Evolutionary conservation across 176 grass and related monocot genomes (phyloP).

Genomic region (Luzula sylvatica): DNA sequence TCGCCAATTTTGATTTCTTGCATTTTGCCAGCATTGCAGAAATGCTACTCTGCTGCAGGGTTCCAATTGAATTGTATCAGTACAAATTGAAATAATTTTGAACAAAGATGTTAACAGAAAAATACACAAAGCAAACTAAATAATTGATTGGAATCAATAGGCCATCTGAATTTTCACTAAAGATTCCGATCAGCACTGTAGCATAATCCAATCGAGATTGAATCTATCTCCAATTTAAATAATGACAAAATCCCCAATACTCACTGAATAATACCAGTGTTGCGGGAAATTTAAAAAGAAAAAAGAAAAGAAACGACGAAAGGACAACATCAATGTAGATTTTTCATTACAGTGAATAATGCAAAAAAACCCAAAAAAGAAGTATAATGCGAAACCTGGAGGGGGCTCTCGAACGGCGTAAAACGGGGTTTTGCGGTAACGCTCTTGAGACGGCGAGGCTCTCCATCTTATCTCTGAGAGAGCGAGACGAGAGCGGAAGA

Average conservation of each 20-base stretch:
- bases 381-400: conserved; percentile 5
- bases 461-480: conserved; percentile 36
- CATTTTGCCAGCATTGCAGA: conserved; percentile 37
- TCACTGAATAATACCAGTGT: not conserved
- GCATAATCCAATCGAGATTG: not conserved
- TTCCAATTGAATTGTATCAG: conserved; percentile 3
- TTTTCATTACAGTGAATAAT: not conserved
- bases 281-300: not conserved
- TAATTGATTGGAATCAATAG: not conserved
- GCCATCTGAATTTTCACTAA: not conserved
- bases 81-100: not conserved
- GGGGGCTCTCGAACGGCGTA: not conserved
- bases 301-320: not conserved
- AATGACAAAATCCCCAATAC: not conserved
- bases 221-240: not conserved
- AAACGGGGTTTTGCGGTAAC: not conserved
- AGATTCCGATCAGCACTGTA: not conserved
- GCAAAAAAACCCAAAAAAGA: not conserved
- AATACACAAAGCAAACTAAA: not conserved
- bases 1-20: conserved; percentile 26
- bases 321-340: not conserved
- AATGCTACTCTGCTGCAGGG: conserved; percentile 24
- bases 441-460: conserved; percentile 30
- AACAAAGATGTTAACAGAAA: not conserved
- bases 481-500: not conserved